These are phyloP conservation scores for Parastagonospora avenae DNA, from an alignment of 2,329 filamentous ascomycete genomes.

Conservation along the genomic window DNA sequence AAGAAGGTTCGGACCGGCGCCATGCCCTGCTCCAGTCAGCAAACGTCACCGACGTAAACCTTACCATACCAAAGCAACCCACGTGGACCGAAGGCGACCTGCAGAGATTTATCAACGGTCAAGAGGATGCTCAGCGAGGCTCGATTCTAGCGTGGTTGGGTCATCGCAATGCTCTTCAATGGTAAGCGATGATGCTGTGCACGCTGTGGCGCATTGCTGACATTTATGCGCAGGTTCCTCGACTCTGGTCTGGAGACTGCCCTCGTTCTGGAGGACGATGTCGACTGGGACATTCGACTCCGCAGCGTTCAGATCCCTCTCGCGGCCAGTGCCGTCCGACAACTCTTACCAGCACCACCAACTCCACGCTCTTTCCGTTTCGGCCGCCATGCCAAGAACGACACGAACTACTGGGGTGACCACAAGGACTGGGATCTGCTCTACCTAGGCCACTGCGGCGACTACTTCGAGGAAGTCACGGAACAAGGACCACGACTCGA, in stretches of 20 bases:
- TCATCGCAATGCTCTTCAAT: slow-evolving; percentile 50
- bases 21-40: slow-evolving; percentile 48
- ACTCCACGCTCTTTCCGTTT: slow-evolving; percentile 17
- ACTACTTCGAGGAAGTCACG: slow-evolving; percentile 46
- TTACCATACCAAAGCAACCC: slow-evolving; percentile 51
- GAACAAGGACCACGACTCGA: slow-evolving; percentile 34
- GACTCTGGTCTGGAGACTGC: slow-evolving; percentile 49
- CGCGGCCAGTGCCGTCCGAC: slow-evolving; percentile 48
- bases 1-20: slow-evolving; percentile 46
- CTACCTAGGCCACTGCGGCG: slow-evolving; percentile 53
- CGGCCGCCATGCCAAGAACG: slow-evolving; percentile 22
- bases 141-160: slow-evolving; percentile 53
- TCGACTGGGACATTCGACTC: slow-evolving; percentile 53
- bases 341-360: slow-evolving; percentile 40
- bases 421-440: slow-evolving; percentile 49
- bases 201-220: slow-evolving; percentile 13
- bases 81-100: slow-evolving; percentile 50
- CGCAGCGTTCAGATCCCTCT: slow-evolving; percentile 50
- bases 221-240: slow-evolving; percentile 44
- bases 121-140: slow-evolving; percentile 44
- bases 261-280: slow-evolving; percentile 53
- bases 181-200: slow-evolving; percentile 29
- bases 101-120: slow-evolving; percentile 42
- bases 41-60: slow-evolving; percentile 50
- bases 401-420: slow-evolving; percentile 49